phyloP scores from a whole-genome alignment of 139 green algal genomes.

The Deuterostichococcus epilithicus region DNA sequence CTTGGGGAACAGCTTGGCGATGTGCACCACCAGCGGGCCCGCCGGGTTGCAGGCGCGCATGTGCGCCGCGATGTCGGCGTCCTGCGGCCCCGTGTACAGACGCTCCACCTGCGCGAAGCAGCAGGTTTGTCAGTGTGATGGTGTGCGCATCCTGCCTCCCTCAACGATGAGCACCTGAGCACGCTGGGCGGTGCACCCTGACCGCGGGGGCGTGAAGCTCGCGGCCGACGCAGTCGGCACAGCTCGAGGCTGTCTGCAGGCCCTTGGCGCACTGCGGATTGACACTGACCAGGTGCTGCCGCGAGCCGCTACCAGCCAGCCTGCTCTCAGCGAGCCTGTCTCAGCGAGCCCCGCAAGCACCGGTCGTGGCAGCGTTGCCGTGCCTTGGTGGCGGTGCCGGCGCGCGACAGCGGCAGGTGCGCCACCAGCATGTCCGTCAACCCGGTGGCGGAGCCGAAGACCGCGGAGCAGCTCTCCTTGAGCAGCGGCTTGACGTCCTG shows the following conservation, averaged over 20 bases:
- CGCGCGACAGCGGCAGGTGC: constrained; percentile 73
- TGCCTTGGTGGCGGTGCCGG: constrained; percentile 71
- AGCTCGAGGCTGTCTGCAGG: too few relatives aligned
- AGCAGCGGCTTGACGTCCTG: constrained; percentile 91
- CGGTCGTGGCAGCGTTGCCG: too few relatives aligned
- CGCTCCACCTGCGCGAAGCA: constrained; percentile 41
- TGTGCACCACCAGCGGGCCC: constrained; percentile 84
- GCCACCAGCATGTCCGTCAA: constrained; percentile 90
- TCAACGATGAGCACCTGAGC: too few relatives aligned
- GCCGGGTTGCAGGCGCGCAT: constrained; percentile 75
- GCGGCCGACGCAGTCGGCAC: neutral
- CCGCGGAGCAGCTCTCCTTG: constrained; percentile 56
- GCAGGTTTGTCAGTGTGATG: neutral
- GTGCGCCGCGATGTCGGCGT: constrained; percentile 53
- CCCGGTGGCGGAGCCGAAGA: constrained; percentile 75
- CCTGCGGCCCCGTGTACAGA: constrained; percentile 77
- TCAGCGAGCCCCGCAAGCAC: too few relatives aligned
- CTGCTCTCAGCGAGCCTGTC: too few relatives aligned
- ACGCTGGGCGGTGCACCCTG: neutral
- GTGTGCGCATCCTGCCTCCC: constrained; percentile 5
- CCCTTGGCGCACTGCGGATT: too few relatives aligned
- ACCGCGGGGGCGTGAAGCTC: neutral
- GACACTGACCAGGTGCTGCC: too few relatives aligned
- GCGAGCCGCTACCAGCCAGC: too few relatives aligned
- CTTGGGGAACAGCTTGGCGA: constrained; percentile 94